Evolutionary conservation across 805 yeast species (phyloP), one percentile per base, ranked within the genome.

Genomic region (Metschnikowia kunwiensis): DNA sequence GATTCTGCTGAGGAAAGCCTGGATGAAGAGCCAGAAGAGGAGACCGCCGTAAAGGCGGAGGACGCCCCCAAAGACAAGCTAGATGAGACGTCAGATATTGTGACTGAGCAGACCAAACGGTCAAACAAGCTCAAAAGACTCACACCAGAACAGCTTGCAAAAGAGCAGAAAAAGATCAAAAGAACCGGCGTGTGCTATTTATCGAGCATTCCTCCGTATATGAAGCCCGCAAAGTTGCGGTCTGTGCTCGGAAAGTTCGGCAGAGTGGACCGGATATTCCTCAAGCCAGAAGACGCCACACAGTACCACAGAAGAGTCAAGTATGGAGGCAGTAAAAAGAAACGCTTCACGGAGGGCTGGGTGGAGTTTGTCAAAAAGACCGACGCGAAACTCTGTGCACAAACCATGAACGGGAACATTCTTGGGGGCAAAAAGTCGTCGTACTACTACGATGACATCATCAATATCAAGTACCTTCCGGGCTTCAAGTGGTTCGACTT

Each of bases 401-500:
- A 69, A 7, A 83, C 97, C 0, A 63, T 93, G 53, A 93, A 93
- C 55, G 96, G 95, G 8, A 86, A 87, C 54, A 85, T 72, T 7
- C 64, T 93, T 22, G 98, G 97, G 18, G 98, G 97, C 25, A 87
- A 82, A 54, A 93, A 93, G 62, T 82, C 93, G 3, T 77, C 82
- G 7, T 91, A 84, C 53, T 93, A 89, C 62, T 83, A 93, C 54
- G 98, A 93, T 60, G 98, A 93, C 65, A 81, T 93, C 17, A 72
- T 94, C 68, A 93, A 88, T 57, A 79, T 91, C 42, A 91, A 86
- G 59, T 93, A 93, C 52, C 68, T 93, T 43, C 80, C 86, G 7
- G 88, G 91, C 2, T 93, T 91, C 73, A 93, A 93, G 57, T 93
- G 98, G 98, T 73, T 82, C 38, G 95, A 93, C 54, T 70, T 93